These are phyloP conservation scores for Ploettnerulaceae sp. DNA, from an alignment of 2,329 filamentous ascomycete genomes.

Conservation along the genomic window DNA sequence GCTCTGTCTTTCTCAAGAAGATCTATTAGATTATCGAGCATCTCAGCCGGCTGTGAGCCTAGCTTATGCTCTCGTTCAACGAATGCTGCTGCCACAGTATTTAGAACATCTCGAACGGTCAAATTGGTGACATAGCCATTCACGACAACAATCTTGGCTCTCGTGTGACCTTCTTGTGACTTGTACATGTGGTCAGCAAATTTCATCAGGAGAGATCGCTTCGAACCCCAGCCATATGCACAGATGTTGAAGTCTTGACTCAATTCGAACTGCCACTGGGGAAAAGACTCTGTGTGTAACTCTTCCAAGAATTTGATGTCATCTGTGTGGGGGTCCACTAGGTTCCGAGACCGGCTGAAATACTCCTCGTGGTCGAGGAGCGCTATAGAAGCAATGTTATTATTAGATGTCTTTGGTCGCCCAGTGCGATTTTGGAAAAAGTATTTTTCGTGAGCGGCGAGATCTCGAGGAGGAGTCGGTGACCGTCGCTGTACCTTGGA, in stretches of 20 bases:
- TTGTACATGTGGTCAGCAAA: slow-evolving; percentile 70
- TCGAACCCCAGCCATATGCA: slow-evolving; percentile 89
- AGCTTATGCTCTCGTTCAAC: slow-evolving; percentile 40
- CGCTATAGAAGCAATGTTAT: slow-evolving; percentile 68
- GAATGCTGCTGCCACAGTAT: slow-evolving; percentile 62
- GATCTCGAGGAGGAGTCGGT: slow-evolving; percentile 65
- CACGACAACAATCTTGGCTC: slow-evolving; percentile 66
- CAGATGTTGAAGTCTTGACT: slow-evolving; percentile 83
- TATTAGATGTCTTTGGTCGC: slow-evolving; percentile 77
- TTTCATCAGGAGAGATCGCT: slow-evolving; percentile 65
- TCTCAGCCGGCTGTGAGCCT: slow-evolving; percentile 52
- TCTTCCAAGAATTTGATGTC: slow-evolving; percentile 69
- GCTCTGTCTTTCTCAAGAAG: slow-evolving; percentile 49
- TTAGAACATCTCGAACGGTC: slow-evolving; percentile 64
- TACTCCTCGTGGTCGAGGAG: slow-evolving; percentile 91
- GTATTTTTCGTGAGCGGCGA: slow-evolving; percentile 86
- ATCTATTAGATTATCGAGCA: slow-evolving; percentile 61
- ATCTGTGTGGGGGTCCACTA: slow-evolving; percentile 61
- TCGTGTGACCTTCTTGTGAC: slow-evolving; percentile 29
- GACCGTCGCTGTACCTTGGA: slow-evolving; percentile 49
- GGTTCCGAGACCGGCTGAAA: slow-evolving; percentile 60
- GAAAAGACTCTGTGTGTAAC: slow-evolving; percentile 75
- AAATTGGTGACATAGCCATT: slow-evolving; percentile 75
- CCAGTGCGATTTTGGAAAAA: slow-evolving; percentile 89
- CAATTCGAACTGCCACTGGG: slow-evolving; percentile 91